These are phyloP conservation scores for Ophiostoma sp. DNA, from an alignment of 2,329 filamentous ascomycete species.

Conservation along the genomic window DNA sequence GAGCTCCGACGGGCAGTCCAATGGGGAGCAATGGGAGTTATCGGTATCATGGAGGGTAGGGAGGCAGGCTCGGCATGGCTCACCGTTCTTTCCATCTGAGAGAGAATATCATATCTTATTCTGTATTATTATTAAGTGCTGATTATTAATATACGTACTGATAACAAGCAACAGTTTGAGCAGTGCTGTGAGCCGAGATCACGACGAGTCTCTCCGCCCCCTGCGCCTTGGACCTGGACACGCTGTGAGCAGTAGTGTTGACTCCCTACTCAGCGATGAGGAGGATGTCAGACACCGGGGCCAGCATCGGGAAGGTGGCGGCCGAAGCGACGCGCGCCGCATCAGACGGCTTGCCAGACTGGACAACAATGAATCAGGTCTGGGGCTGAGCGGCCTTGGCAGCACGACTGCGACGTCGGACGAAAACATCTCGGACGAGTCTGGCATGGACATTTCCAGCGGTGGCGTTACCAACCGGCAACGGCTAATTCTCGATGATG, in stretches of 20 bases:
- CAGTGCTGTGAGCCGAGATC: background rate
- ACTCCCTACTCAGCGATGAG: slow-evolving; percentile 22
- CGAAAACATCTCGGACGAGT: slow-evolving; percentile 18
- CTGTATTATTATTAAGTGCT: too few species aligned
- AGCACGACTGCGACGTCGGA: slow-evolving; percentile 25
- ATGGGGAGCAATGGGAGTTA: background rate
- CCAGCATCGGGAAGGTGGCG: background rate
- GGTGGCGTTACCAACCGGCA: slow-evolving; percentile 6
- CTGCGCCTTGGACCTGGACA: slow-evolving; percentile 13
- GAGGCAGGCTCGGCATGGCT: background rate
- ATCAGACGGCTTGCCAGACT: slow-evolving; percentile 1
- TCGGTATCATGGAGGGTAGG: background rate
- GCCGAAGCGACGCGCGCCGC: background rate
- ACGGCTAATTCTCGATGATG: slow-evolving; percentile 7
- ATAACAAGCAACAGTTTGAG: background rate
- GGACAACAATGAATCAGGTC: background rate
- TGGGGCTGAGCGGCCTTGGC: slow-evolving; percentile 4
- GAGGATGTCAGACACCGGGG: background rate
- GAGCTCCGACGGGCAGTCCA: background rate
- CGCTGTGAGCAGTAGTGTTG: slow-evolving; percentile 19
- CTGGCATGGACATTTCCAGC: slow-evolving; percentile 10
- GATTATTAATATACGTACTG: too few species aligned
- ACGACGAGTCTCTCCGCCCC: background rate
- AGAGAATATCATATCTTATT: background rate
- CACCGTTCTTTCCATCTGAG: background rate